Evolutionary conservation across 2,329 filamentous ascomycete species (phyloP).

Genomic region (Septoria linicola): DNA sequence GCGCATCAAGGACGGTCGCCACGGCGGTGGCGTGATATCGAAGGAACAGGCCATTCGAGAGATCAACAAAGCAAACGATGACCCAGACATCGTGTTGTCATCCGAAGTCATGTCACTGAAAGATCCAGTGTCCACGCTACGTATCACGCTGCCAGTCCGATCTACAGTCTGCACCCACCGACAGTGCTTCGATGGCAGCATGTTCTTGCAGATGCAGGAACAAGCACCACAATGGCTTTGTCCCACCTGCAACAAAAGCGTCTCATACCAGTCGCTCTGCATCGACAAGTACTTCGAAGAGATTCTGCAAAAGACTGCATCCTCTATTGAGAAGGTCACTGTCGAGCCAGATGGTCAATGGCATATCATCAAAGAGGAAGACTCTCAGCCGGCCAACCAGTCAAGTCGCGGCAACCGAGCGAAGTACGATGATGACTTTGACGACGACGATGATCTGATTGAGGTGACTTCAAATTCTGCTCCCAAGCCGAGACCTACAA

Average conservation of each 20-base stretch:
- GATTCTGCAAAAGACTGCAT: constrained; percentile 72
- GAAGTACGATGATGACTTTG: constrained; percentile 42
- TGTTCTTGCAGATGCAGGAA: constrained; percentile 90
- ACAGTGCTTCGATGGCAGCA: constrained; percentile 90
- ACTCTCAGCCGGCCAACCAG: constrained; percentile 40
- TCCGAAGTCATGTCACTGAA: constrained; percentile 88
- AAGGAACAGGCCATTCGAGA: constrained; percentile 81
- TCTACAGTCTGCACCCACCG: constrained; percentile 80
- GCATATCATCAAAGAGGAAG: constrained; percentile 52
- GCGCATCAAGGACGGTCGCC: constrained; percentile 62
- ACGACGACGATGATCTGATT: constrained; percentile 46
- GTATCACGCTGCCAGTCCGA: constrained; percentile 76
- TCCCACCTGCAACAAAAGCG: constrained; percentile 82
- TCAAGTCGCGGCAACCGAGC: constrained; percentile 36
- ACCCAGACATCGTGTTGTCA: constrained; percentile 84
- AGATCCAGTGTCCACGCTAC: constrained; percentile 83
- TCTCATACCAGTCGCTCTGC: constrained; percentile 77
- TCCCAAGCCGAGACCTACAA: constrained; percentile 33
- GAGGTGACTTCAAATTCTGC: constrained; percentile 40
- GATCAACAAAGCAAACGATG: constrained; percentile 68
- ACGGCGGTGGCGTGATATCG: constrained; percentile 59
- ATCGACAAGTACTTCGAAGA: constrained; percentile 91
- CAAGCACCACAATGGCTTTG: constrained; percentile 97
- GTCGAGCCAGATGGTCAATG: constrained; percentile 86
- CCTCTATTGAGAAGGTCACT: constrained; percentile 76